A percentile compares a stretch with the other conserved stretches of the same genome.
Evolutionary conservation across 2,329 filamentous ascomycete species (phyloP).

Genomic region (Alternaria ventricosa): DNA sequence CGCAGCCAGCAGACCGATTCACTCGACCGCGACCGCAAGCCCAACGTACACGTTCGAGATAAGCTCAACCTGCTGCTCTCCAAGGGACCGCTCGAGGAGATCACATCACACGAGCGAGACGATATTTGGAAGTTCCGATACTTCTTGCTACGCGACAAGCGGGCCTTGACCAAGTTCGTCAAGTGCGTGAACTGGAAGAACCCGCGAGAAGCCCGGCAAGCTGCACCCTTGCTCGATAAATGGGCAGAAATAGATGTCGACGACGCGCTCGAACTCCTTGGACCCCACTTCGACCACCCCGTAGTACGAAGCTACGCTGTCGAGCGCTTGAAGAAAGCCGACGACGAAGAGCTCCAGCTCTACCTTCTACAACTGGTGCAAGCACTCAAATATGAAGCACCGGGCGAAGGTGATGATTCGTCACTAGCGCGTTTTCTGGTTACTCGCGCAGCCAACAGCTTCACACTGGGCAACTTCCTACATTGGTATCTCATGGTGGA

Average conservation of each 20-base stretch:
- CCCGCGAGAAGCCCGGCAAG: conserved; percentile 82
- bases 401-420: conserved; percentile 73
- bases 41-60: conserved; percentile 93
- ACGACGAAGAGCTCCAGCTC: conserved; percentile 87
- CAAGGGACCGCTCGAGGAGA: conserved; percentile 87
- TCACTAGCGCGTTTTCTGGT: conserved; percentile 91
- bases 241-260: conserved; percentile 98
- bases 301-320: conserved; percentile 93
- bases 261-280: conserved; percentile 91
- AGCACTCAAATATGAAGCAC: conserved; percentile 75
- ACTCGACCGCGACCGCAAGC: conserved; percentile 91
- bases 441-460: conserved; percentile 82
- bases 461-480: conserved; percentile 90
- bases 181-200: conserved; percentile 97
- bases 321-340: conserved; percentile 86
- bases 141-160: conserved; percentile 88
- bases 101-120: conserved; percentile 92
- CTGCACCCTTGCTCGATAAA: conserved; percentile 84
- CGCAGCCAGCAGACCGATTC: conserved; percentile 93
- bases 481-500: conserved; percentile 99
- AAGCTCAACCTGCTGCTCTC: conserved; percentile 90
- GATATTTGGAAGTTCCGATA: conserved; percentile 97
- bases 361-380: conserved; percentile 96
- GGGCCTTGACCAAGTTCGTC: conserved; percentile 89
- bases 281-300: conserved; percentile 87